Evolutionary conservation across 805 yeast genomes (phyloP).

Genomic region (Lachancea nothofagi): DNA sequence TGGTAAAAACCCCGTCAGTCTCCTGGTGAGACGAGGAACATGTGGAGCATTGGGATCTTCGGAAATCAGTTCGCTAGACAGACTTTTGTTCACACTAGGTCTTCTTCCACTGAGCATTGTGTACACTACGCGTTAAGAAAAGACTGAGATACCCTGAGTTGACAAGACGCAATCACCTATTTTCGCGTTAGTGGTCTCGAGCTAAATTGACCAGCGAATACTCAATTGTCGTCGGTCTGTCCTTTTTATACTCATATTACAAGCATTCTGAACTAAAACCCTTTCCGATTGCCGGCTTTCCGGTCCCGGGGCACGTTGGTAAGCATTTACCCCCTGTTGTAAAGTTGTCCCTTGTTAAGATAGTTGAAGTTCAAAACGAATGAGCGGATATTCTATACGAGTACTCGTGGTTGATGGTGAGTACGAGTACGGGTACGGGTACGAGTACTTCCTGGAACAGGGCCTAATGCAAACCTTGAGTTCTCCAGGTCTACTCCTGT

Average conservation of each 20-base stretch:
- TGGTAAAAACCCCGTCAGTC: conserved; percentile 87
- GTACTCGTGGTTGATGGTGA: background rate
- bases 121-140: too few species aligned
- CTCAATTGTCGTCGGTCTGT: too few species aligned
- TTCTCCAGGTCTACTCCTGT: background rate
- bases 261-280: background rate
- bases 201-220: too few species aligned
- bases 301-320: too few species aligned
- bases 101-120: conserved; percentile 17
- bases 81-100: conserved; percentile 15
- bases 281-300: background rate
- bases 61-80: conserved; percentile 27
- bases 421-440: background rate
- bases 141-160: too few species aligned
- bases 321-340: conserved; percentile 7
- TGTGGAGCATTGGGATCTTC: conserved; percentile 34
- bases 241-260: background rate
- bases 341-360: background rate
- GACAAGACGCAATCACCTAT: too few species aligned
- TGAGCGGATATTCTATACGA: too few species aligned
- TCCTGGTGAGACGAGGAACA: conserved; percentile 50
- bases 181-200: too few species aligned
- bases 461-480: background rate
- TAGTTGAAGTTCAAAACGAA: too few species aligned
- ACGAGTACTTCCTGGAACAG: background rate